Base-by-base conservation (phyloP, 1,284 basidiomycete species). In the Phlebopus sp. region DNA sequence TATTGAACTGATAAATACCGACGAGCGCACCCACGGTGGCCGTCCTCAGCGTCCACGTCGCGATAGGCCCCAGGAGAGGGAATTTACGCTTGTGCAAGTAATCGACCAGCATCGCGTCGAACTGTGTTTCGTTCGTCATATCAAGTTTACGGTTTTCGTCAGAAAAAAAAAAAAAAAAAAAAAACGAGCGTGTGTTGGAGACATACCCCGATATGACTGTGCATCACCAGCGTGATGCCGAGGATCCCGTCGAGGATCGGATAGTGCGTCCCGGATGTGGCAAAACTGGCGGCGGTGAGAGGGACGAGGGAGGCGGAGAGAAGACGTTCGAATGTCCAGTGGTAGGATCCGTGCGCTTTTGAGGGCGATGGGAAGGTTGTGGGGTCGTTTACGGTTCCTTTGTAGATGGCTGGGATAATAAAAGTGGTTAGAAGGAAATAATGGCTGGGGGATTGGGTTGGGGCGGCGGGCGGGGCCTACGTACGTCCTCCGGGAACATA, bases 1-100 rank as follows among this genome's bases (percentile, higher is more conserved):
- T 97, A 76, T 97, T 96, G 77, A 97, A 97, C 69, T 95, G 89
- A 74, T 97, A 99, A 5, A 98, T 78, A 35, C 97, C 96, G 56
- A 92, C 85, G 46, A 97, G 78, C 13, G 88, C 84, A n/a, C 83
- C 86, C 36, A 90, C 82, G 23, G 96, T 97, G 3, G 83, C 73
- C 11, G 82, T 71, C 46, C 92, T 80, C 49, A 98, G 74, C 7
- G 75, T 66, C 95, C 96, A 98, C 25, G 74, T 81, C 19, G 69
- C 61, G 46, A 86, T 52, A 2, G 77, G 82, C 14, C 92, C 94
- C 49, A 92, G 52, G 39, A 85, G 59, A 23, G 90, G 90, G 79
- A 90, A 97, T 74, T 99, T 99, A 72, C 95, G 89, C 47, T 82
- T 76, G 74, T 97, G 94, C 46, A 99, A 66, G 71, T 99, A 99